Conservation (phyloP, 2,329 filamentous ascomycete species). For the Seiridium cupressi region DNA sequence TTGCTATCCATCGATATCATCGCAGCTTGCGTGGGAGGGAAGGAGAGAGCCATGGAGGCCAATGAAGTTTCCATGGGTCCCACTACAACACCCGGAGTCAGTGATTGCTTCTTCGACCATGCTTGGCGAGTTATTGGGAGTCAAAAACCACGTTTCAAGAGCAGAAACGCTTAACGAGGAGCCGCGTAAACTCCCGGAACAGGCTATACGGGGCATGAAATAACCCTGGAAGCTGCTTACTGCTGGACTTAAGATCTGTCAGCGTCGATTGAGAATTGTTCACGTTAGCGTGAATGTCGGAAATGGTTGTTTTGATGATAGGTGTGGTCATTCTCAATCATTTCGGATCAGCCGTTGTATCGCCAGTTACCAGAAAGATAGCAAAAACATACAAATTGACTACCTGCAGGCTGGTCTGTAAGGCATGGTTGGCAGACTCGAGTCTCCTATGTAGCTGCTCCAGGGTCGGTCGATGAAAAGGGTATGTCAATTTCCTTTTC, state of each 20-base stretch:
- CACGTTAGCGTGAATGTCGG: neutral
- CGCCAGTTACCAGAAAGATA: neutral
- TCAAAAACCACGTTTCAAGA: too few relatives aligned
- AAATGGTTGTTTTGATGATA: neutral
- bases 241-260: neutral
- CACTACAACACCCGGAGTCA: neutral
- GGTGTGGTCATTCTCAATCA: neutral
- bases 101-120: too few relatives aligned
- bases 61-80: neutral
- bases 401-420: neutral
- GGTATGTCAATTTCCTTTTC: neutral
- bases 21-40: neutral
- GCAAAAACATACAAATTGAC: neutral
- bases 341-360: neutral
- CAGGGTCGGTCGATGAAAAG: neutral
- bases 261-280: neutral
- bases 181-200: too few relatives aligned
- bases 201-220: too few relatives aligned
- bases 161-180: too few relatives aligned
- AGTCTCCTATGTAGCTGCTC: neutral
- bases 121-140: too few relatives aligned
- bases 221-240: too few relatives aligned
- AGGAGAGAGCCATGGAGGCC: neutral
- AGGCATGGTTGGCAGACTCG: neutral
- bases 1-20: neutral